phyloP scores from a whole-genome alignment of 1,284 basidiomycete genomes.

The Ceratobasidium sp. region DNA sequence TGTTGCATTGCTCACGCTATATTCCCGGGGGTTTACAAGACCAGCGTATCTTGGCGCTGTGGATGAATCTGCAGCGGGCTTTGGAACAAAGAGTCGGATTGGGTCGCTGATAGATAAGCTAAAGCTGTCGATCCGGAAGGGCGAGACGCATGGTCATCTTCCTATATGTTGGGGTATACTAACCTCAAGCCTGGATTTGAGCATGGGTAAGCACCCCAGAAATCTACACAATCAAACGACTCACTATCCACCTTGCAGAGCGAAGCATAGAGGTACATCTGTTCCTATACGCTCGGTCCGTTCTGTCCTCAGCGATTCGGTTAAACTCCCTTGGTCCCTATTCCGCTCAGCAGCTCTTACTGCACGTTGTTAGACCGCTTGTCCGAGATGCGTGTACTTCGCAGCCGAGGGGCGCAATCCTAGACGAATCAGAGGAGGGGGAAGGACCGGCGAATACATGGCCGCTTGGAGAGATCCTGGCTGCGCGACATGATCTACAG shows the following conservation, averaged over 20 bases:
- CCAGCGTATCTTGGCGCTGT: slow-evolving; percentile 54
- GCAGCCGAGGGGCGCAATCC: slow-evolving; percentile 47
- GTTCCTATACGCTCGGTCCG: slow-evolving; percentile 89
- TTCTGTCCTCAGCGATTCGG: slow-evolving; percentile 91
- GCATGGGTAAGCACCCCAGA: slow-evolving; percentile 66
- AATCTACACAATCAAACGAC: not conserved
- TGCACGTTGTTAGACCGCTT: slow-evolving; percentile 74
- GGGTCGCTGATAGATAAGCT: slow-evolving; percentile 67
- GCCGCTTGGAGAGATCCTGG: slow-evolving; percentile 95
- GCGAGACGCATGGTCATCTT: slow-evolving; percentile 80
- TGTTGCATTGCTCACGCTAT: slow-evolving; percentile 90
- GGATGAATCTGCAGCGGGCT: slow-evolving; percentile 48
- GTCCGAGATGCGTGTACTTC: slow-evolving; percentile 66
- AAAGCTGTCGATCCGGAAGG: slow-evolving; percentile 72
- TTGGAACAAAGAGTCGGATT: slow-evolving; percentile 29
- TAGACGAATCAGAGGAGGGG: slow-evolving; percentile 46
- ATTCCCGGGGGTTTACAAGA: slow-evolving; percentile 78
- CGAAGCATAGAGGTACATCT: slow-evolving; percentile 85
- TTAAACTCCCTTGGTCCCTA: slow-evolving; percentile 95
- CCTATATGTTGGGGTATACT: slow-evolving; percentile 91
- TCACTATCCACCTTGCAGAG: slow-evolving; percentile 58
- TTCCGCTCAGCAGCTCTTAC: slow-evolving; percentile 85
- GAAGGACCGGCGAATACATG: slow-evolving; percentile 84
- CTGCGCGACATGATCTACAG: slow-evolving; percentile 90
- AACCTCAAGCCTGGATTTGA: slow-evolving; percentile 78